Base-by-base conservation (phyloP, 2,329 filamentous ascomycete species). In the Colletotrichum sp. region DNA sequence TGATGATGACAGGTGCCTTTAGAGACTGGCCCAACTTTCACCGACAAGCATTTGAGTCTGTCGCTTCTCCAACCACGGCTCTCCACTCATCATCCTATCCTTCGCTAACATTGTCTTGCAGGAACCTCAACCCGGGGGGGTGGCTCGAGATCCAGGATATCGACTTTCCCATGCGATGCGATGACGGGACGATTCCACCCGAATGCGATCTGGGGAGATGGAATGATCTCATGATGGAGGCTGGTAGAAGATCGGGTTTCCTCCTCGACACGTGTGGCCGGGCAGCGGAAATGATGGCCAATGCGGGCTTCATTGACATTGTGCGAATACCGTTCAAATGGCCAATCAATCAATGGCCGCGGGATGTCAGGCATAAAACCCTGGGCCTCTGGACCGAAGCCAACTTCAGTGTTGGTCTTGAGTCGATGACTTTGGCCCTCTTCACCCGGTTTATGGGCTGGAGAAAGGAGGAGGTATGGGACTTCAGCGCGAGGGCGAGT, bases 141-240 rank as follows among this genome's bases (percentile, higher is more conserved):
- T 83, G 81, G 78, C 73, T 85, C n/a, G 85, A 86, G 79, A 83
- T 86, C 76, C 84, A 85, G 49, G 85, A 86, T 70, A 82, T 84
- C 57, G 79, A 83, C 62, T 83, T 83, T 60, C 82, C 82, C 1
- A 75, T 83, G 18, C 75, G 72, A 30, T 84, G 80, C 49, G 81
- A 82, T 44, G 83, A 84, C 64, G 78, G 71, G 26, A 80, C 81
- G 5, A 78, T 84, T 28, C 78, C 78, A 2, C 32, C 71, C 5
- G 75, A 80, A 68, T 77, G 80, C 39, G 75, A 78, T 4, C 75
- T 84, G 10, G 75, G 77, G 57, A 78, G 68, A 21, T 85, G 83
- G 82, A 80, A 65, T 49, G 78, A 81, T 36, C 71, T 81, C 39
- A 81, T 84, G 80, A 78, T 81, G 71, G 80, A 84, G 55, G 82